Evolutionary conservation across 2,329 filamentous ascomycete species (phyloP).

Genomic region (Bertia moriformis): DNA sequence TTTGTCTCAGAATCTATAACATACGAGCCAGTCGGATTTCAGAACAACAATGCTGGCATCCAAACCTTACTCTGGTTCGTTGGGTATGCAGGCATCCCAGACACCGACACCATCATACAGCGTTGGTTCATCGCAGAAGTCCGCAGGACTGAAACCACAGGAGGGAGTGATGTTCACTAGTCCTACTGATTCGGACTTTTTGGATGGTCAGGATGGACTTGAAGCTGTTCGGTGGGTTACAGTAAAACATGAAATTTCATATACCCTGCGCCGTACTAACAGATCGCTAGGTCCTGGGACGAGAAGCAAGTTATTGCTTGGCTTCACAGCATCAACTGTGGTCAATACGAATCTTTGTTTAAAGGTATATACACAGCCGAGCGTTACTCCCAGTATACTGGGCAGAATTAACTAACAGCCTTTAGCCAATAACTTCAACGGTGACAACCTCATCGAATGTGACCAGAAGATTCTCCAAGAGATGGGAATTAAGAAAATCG

Average conservation of each 20-base stretch:
- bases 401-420: background rate
- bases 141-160: background rate
- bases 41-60: slow-evolving; percentile 20
- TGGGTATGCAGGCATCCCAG: background rate
- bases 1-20: too few relatives aligned
- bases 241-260: too few relatives aligned
- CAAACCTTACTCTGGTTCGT: slow-evolving; percentile 16
- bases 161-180: slow-evolving; percentile 27
- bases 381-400: background rate
- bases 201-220: slow-evolving; percentile 37
- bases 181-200: slow-evolving; percentile 53
- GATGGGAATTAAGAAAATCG: slow-evolving; percentile 56
- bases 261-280: background rate
- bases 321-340: slow-evolving; percentile 49
- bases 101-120: background rate
- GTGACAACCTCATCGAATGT: slow-evolving; percentile 52
- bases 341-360: slow-evolving; percentile 50
- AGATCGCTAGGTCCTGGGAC: slow-evolving; percentile 46
- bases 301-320: slow-evolving; percentile 48
- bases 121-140: background rate
- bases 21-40: too few relatives aligned
- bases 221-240: slow-evolving; percentile 24
- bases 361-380: slow-evolving; percentile 25
- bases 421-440: slow-evolving; percentile 48
- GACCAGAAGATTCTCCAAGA: slow-evolving; percentile 51